These are phyloP conservation scores for Alternaria sp. DNA, from an alignment of 2,329 filamentous ascomycete genomes.

Conservation along the genomic window DNA sequence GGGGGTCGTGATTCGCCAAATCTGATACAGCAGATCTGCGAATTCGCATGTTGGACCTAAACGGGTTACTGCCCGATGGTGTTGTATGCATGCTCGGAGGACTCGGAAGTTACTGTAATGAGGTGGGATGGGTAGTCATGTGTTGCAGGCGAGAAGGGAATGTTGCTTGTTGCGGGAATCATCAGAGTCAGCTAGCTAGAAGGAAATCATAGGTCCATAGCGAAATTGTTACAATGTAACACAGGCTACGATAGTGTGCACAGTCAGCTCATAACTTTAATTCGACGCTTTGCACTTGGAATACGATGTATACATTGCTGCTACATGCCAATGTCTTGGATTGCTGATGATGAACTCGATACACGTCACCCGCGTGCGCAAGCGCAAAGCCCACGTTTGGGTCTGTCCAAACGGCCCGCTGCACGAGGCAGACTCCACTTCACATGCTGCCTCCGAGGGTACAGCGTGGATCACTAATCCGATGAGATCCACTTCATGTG, in stretches of 20 bases:
- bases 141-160: background rate
- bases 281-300: background rate
- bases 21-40: background rate
- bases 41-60: slow-evolving; percentile 2
- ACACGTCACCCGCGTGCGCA: background rate
- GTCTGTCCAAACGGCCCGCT: background rate
- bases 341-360: background rate
- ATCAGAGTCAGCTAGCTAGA: background rate
- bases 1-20: background rate
- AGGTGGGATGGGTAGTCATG: background rate
- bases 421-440: background rate
- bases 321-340: background rate
- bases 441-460: slow-evolving; percentile 4
- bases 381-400: background rate
- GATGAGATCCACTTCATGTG: slow-evolving; percentile 40
- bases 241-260: background rate
- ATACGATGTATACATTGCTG: background rate
- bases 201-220: background rate
- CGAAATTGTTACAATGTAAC: background rate
- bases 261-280: background rate
- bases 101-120: background rate
- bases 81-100: background rate
- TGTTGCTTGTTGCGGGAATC: background rate
- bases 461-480: background rate
- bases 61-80: background rate